Conservation (phyloP, 2,329 filamentous ascomycete species). For the Aspergillus sp. region DNA sequence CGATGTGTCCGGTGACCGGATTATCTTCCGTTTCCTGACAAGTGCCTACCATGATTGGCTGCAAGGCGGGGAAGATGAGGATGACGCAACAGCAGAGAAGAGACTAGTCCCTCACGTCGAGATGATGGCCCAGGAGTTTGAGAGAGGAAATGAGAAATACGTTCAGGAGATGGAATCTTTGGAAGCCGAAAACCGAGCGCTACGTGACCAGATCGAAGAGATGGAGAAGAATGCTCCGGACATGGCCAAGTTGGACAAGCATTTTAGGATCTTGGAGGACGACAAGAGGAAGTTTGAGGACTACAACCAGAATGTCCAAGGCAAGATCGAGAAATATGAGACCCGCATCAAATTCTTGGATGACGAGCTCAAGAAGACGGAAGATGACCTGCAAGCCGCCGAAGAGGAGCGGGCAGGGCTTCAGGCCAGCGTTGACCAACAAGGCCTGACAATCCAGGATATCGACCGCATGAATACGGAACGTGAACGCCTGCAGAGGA, state of each 20-base stretch:
- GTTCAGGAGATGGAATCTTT: conserved; percentile 79
- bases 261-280: conserved; percentile 91
- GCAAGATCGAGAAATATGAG: conserved; percentile 87
- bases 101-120: conserved; percentile 81
- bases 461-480: conserved; percentile 99
- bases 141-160: conserved; percentile 80
- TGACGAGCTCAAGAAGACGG: conserved; percentile 78
- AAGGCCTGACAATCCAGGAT: conserved; percentile 95
- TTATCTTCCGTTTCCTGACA: conserved; percentile 91
- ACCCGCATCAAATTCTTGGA: conserved; percentile 78
- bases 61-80: conserved; percentile 83
- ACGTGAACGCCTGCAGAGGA: conserved; percentile 87
- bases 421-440: conserved; percentile 84
- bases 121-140: conserved; percentile 84
- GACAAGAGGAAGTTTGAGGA: conserved; percentile 94
- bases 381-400: conserved; percentile 72
- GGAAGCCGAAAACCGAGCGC: conserved; percentile 78
- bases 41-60: conserved; percentile 93
- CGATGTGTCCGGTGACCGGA: conserved; percentile 84
- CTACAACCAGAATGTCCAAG: conserved; percentile 82
- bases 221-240: conserved; percentile 84
- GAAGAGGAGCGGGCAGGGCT: conserved; percentile 79
- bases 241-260: conserved; percentile 78
- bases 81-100: conserved; percentile 78
- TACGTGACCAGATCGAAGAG: conserved; percentile 85